A percentile compares a stretch with the other conserved stretches of the same genome.
Evolutionary conservation across 192 early-diverging fungal species (phyloP).

Genomic region (Coemansia sp.): DNA sequence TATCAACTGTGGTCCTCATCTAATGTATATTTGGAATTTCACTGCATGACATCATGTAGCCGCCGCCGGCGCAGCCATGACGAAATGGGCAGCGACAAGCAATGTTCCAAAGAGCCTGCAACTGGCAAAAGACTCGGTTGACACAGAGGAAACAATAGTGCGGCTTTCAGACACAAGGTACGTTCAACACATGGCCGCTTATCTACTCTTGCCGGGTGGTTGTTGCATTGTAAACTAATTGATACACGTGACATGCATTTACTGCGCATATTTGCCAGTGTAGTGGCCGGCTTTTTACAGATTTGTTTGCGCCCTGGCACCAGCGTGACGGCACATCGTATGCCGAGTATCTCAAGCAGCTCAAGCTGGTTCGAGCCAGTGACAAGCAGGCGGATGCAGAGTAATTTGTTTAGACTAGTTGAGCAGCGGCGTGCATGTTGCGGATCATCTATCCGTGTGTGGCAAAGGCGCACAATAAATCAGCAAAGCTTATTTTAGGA

Average conservation of each 20-base stretch:
- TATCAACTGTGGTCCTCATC: background rate
- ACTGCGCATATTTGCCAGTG: slow-evolving; percentile 6
- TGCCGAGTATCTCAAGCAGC: slow-evolving; percentile 42
- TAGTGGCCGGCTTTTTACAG: slow-evolving; percentile 49
- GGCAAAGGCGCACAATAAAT: background rate
- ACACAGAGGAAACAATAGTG: slow-evolving; percentile 23
- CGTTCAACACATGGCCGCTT: background rate
- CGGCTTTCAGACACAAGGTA: slow-evolving; percentile 40
- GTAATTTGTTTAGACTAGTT: background rate
- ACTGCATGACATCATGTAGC: slow-evolving; percentile 19
- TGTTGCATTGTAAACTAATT: slow-evolving; percentile 6
- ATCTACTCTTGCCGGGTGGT: background rate
- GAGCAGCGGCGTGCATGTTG: background rate
- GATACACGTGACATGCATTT: slow-evolving; percentile 1
- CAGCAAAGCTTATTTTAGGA: slow-evolving; percentile 1
- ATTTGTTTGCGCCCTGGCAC: slow-evolving; percentile 49
- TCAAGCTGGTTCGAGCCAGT: slow-evolving; percentile 44
- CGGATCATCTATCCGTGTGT: slow-evolving; percentile 2
- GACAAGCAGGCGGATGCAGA: slow-evolving; percentile 10
- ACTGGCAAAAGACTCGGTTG: slow-evolving; percentile 14
- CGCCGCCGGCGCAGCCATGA: slow-evolving; percentile 20
- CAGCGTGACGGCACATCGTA: slow-evolving; percentile 36
- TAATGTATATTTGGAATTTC: background rate
- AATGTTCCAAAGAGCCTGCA: slow-evolving; percentile 7
- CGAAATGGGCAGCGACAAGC: slow-evolving; percentile 18